These are phyloP conservation scores for Beta lomatogona DNA, from an alignment of 179 eudicot species.

Conservation along the genomic window DNA sequence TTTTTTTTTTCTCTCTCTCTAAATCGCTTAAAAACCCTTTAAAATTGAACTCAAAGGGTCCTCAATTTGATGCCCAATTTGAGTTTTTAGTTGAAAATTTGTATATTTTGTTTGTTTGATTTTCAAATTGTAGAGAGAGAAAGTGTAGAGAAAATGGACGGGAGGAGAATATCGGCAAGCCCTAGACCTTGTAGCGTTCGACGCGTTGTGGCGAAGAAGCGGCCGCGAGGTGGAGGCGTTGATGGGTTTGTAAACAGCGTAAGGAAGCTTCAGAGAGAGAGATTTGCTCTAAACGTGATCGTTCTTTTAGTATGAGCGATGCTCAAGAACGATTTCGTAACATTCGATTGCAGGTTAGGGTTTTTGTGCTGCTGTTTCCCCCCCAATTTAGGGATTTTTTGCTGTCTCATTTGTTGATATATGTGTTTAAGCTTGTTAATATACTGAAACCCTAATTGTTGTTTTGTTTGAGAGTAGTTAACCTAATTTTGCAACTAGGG, in stretches of 20 bases:
- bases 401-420: neutral
- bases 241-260: conserved; percentile 85
- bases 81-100: conserved; percentile 5
- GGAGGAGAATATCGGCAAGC: conserved; percentile 73
- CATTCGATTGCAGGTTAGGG: conserved; percentile 68
- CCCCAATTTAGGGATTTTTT: neutral
- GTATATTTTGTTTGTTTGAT: neutral
- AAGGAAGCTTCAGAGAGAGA: conserved; percentile 76
- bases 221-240: conserved; percentile 46
- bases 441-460: neutral
- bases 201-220: conserved; percentile 72
- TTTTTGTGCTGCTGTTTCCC: neutral
- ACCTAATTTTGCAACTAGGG: neutral
- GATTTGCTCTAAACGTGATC: conserved; percentile 72
- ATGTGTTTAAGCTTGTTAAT: neutral
- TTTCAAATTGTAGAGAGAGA: neutral
- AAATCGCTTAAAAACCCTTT: conserved; percentile 25
- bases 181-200: conserved; percentile 75
- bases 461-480: neutral
- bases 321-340: conserved; percentile 85
- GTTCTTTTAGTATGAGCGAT: conserved; percentile 69
- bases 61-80: conserved; percentile 17
- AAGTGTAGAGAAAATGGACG: conserved; percentile 53
- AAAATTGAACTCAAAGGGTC: neutral
- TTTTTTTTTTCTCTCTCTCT: neutral